Conservation (phyloP, 1,139 yeast species). For the Eremothecium gossypii region DNA sequence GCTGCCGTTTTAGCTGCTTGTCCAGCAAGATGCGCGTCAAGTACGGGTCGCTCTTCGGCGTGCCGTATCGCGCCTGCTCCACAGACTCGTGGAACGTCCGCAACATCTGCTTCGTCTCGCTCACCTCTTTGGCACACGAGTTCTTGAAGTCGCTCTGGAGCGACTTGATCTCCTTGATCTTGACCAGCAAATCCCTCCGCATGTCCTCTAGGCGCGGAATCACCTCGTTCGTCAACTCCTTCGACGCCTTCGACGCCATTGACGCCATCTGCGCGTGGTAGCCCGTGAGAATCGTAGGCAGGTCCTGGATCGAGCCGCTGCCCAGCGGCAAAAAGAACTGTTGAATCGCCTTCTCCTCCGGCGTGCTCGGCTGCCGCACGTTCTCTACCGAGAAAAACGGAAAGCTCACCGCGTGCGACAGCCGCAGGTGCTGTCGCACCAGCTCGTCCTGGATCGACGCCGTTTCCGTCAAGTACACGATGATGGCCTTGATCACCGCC, state of each 20-base stretch:
- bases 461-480: slow-evolving; percentile 67
- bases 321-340: slow-evolving; percentile 53
- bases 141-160: slow-evolving; percentile 77
- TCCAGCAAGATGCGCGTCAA: slow-evolving; percentile 64
- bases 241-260: slow-evolving; percentile 56
- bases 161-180: slow-evolving; percentile 79
- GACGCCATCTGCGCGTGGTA: slow-evolving; percentile 68
- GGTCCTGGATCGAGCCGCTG: slow-evolving; percentile 71
- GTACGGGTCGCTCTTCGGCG: slow-evolving; percentile 59
- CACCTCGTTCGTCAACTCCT: slow-evolving; percentile 58
- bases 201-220: slow-evolving; percentile 83
- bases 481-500: slow-evolving; percentile 61
- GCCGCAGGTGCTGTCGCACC: slow-evolving; percentile 69
- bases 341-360: slow-evolving; percentile 23
- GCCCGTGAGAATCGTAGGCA: slow-evolving; percentile 64
- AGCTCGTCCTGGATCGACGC: slow-evolving; percentile 83
- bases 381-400: slow-evolving; percentile 35
- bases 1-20: slow-evolving; percentile 63
- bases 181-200: slow-evolving; percentile 69
- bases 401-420: slow-evolving; percentile 68
- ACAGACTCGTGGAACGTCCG: slow-evolving; percentile 40
- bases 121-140: slow-evolving; percentile 57
- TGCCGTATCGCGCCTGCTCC: slow-evolving; percentile 34
- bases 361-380: slow-evolving; percentile 18
- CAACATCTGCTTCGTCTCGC: slow-evolving; percentile 49